Evolutionary conservation across 441 rosid species (phyloP), one percentile per base, ranked within the genome.

Genomic region (Capsella rubella): DNA sequence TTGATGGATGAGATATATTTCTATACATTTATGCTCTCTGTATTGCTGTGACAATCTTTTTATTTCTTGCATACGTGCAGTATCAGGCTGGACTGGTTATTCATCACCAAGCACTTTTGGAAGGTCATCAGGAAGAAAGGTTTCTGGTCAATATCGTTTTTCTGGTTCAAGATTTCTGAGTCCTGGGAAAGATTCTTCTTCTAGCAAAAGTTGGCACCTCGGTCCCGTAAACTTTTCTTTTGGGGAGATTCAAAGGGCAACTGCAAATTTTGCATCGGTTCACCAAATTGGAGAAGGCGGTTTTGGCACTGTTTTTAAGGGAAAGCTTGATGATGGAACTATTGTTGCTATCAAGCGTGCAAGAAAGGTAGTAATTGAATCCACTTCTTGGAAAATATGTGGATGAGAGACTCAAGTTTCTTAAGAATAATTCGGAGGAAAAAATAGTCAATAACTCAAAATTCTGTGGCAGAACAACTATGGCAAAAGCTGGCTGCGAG

Each of bases 311-410:
- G 89, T 88, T 13, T 86, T 81, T 75, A 86, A 81, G 42, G 93
- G 87, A 53, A 83, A 65, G 63, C 87, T 88, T 53, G 73, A 67
- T 78, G 85, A 86, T 78, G 93, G 93, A 71, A 83, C 87, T 37
- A 2, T 82, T 65, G 84, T 86, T 67, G 90, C 93, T 37, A 82
- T 85, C 54, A 88, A 88, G 74, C 93, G 93, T 21, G 95, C 92
- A 0, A 84, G 78, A 83, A 88, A 82, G 98, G 98, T 78, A 12
- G 21, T 66, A 13, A 5, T 2, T 67, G 11, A 49, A 50, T 16
- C 43, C 3, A 8, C 13, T 13, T 51, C 34, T 29, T 35, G 3
- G 6, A 28, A 39, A 34, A 10, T 3, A 10, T 64, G 25, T 61
- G 18, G 4, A 53, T 7, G 7, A 61, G 28, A 46, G 29, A 42